Percentiles rank a stretch among this genome's conserved stretches.
These are phyloP conservation scores for Phytophthora pini DNA, from an alignment of 352 stramenopile genomes.

Conservation along the genomic window DNA sequence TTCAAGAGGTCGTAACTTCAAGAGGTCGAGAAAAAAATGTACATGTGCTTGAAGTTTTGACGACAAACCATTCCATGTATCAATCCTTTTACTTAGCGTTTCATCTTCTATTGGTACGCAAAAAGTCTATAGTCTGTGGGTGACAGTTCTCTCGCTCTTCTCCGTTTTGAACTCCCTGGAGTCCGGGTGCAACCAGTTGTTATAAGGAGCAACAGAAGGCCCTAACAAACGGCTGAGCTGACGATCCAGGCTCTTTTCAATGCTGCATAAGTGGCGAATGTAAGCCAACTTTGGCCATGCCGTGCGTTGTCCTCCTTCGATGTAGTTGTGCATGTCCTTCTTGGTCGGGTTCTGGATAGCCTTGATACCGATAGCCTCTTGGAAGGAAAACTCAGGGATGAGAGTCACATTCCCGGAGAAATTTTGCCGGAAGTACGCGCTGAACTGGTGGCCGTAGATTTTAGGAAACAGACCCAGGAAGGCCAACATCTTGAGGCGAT, in stretches of 20 bases:
- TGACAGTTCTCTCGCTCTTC: not conserved
- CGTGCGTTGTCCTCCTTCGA: conserved; percentile 87
- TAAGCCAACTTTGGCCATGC: conserved; percentile 93
- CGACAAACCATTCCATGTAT: too few relatives aligned
- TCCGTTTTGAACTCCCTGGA: conserved; percentile 23
- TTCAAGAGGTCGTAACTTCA: conserved; percentile 17
- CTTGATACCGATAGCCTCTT: conserved; percentile 84
- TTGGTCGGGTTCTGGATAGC: conserved; percentile 86
- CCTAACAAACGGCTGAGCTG: conserved; percentile 41
- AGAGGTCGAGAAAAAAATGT: not conserved
- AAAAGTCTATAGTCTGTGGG: too few relatives aligned
- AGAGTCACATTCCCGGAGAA: conserved; percentile 98
- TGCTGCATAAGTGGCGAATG: conserved; percentile 93
- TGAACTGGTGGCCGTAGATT: conserved; percentile 84
- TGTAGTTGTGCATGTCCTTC: conserved; percentile 77
- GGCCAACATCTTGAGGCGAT: conserved; percentile 76
- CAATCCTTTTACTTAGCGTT: too few relatives aligned
- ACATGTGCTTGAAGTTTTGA: too few relatives aligned
- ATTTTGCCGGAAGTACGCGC: conserved; percentile 90
- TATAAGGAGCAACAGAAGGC: conserved; percentile 25
- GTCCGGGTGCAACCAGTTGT: conserved; percentile 34
- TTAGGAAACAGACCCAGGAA: conserved; percentile 89
- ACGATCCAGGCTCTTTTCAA: conserved; percentile 82
- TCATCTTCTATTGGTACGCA: too few relatives aligned
- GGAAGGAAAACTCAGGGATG: conserved; percentile 89